Evolutionary conservation across 2,329 filamentous ascomycete species (phyloP), one percentile per base, ranked within the genome.

Genomic region (Monosporascus sp.): DNA sequence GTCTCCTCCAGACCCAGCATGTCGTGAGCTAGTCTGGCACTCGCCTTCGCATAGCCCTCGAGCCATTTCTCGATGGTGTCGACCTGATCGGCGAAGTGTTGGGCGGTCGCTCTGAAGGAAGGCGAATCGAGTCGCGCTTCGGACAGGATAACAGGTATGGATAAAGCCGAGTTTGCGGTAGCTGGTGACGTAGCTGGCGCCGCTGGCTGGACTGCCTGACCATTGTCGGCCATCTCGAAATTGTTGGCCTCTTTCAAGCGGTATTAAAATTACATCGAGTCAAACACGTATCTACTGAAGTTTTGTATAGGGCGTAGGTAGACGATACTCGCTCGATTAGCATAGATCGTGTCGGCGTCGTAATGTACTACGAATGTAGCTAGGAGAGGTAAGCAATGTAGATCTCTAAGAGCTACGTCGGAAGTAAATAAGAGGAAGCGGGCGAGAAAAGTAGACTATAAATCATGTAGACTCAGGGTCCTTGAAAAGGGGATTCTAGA

Each of bases 121-220:
- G 94, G 94, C 39, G 92, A 97, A 73, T 99, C 94, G 74, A 97
- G 88, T 20, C 91, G 89, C 49, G 94, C 94, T 80, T 99, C 94
- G 74, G 93, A 94, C 62, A 97, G 81, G 56, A 86, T 85, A 37
- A 97, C 92, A 45, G 94, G 90, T 53, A 83, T 77, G 34, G 75
- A 72, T 37, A 76, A 72, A 56, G 68, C 70, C 49, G 63, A 51
- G 50, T 61, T 67, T 20, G 58, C 34, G n/a, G 51, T 48, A 39
- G 54, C 49, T 18, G 48, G 41, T 39, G 58, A 31, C 22, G 60
- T 47, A 18, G 57, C 51, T 7, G 53, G 22, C 11, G 60, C 54
- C 7, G 62, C 61, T 39, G 60, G 55, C 57, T 58, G 55, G 47
- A 55, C 25, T 24, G 57, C 53, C 38, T 57, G 44, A 41, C 56